Percentiles rank a stretch among this genome's conserved stretches.
phyloP scores from a whole-genome alignment of 179 eudicot genomes.

The Spinacia oleracea region DNA sequence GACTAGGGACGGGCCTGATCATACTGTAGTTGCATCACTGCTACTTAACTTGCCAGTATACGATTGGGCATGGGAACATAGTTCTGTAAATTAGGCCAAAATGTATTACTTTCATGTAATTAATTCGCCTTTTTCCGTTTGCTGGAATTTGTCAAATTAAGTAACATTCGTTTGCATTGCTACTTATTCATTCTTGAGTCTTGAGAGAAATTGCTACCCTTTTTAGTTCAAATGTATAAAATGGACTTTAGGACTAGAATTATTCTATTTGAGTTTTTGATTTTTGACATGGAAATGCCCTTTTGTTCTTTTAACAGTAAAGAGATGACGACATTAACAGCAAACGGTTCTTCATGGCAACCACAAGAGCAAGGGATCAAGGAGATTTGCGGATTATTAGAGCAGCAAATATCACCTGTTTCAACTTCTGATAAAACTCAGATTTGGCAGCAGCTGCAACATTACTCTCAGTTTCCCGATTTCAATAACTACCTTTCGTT shows the following conservation, averaged over 20 bases:
- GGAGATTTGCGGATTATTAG: constrained; percentile 82
- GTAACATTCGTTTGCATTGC: too few species aligned
- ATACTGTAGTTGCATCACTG: too few species aligned
- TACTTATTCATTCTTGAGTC: too few species aligned
- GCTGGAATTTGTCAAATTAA: too few species aligned
- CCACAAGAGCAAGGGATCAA: constrained; percentile 87
- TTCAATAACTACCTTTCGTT: constrained; percentile 90
- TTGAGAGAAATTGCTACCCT: too few species aligned
- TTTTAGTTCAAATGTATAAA: not conserved
- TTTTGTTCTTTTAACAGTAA: not conserved
- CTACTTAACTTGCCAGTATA: too few species aligned
- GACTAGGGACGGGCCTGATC: too few species aligned
- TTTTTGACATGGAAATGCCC: not conserved
- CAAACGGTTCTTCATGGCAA: constrained; percentile 52
- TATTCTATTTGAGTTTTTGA: not conserved
- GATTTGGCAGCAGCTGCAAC: constrained; percentile 81
- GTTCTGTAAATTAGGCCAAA: too few species aligned
- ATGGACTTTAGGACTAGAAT: not conserved
- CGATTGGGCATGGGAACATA: too few species aligned
- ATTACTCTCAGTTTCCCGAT: constrained; percentile 84
- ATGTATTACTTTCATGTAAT: too few species aligned
- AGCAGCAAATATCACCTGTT: constrained; percentile 85
- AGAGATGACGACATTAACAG: constrained; percentile 38
- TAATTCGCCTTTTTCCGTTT: too few species aligned
- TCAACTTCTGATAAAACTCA: constrained; percentile 63